These are phyloP conservation scores for Paecilomyces variotii DNA, from an alignment of 2,329 filamentous ascomycete species.

Conservation along the genomic window DNA sequence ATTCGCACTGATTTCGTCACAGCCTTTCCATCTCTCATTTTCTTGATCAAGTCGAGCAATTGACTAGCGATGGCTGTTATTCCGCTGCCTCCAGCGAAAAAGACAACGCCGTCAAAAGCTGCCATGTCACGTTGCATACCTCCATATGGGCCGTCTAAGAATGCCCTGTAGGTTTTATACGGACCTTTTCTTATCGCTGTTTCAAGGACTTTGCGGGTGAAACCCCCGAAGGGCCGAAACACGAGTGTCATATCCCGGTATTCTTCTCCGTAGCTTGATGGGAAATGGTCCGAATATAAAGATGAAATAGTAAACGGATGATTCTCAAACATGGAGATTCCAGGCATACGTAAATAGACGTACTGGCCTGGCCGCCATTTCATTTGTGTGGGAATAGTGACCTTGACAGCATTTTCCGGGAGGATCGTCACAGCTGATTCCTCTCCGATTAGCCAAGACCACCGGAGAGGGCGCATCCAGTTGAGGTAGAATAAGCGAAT, in stretches of 20 bases:
- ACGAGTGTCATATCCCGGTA: slow-evolving; percentile 86
- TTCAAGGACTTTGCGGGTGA: slow-evolving; percentile 76
- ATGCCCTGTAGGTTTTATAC: slow-evolving; percentile 85
- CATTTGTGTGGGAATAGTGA: slow-evolving; percentile 89
- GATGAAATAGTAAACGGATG: slow-evolving; percentile 95
- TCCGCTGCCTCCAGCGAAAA: slow-evolving; percentile 89
- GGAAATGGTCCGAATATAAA: slow-evolving; percentile 85
- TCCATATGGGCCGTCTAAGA: slow-evolving; percentile 89
- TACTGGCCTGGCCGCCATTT: slow-evolving; percentile 91
- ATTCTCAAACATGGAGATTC: slow-evolving; percentile 82
- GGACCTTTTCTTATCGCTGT: slow-evolving; percentile 78
- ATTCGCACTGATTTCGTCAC: slow-evolving; percentile 86
- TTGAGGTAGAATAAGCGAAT: slow-evolving; percentile 78
- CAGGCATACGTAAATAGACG: slow-evolving; percentile 88
- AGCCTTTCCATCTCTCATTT: slow-evolving; percentile 89
- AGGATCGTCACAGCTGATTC: slow-evolving; percentile 84
- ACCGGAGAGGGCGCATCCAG: slow-evolving; percentile 72
- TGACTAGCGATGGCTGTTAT: slow-evolving; percentile 92
- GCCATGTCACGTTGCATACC: slow-evolving; percentile 86
- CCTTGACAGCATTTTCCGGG: slow-evolving; percentile 88
- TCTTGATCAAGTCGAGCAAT: slow-evolving; percentile 86
- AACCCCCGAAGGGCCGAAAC: slow-evolving; percentile 85
- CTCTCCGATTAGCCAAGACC: slow-evolving; percentile 80
- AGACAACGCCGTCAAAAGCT: slow-evolving; percentile 85
- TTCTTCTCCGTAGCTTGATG: slow-evolving; percentile 79